A percentile compares a stretch with the other conserved stretches of the same genome.
phyloP scores from a whole-genome alignment of 768 basidiomycete genomes.

The Boletus rufocinnamomeus region DNA sequence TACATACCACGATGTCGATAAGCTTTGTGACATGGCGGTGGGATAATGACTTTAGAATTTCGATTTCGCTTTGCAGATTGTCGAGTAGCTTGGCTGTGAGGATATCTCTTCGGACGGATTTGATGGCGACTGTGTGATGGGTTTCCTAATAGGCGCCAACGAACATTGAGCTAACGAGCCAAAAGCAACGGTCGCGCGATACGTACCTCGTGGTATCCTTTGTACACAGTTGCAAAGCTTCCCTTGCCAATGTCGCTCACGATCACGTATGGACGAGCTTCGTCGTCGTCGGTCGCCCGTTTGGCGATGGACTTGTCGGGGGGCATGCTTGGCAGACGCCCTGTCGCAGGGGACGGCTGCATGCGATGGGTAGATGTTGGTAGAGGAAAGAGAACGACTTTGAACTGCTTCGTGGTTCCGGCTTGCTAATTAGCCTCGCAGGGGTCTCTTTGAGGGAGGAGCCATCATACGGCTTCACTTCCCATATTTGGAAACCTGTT shows the following conservation, averaged over 20 bases:
- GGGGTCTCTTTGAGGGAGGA: conserved; percentile 20
- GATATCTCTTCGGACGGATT: conserved; percentile 87
- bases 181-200: not conserved
- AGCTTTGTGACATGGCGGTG: conserved; percentile 93
- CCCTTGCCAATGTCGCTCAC: conserved; percentile 81
- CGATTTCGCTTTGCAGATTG: conserved; percentile 97
- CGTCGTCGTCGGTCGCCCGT: conserved; percentile 58
- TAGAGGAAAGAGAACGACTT: conserved; percentile 16
- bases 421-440: conserved; percentile 30
- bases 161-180: not conserved
- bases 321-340: conserved; percentile 27
- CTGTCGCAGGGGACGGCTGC: conserved; percentile 22
- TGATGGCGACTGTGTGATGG: conserved; percentile 83
- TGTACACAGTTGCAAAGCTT: conserved; percentile 95
- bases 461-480: conserved; percentile 22
- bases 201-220: conserved; percentile 86
- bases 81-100: conserved; percentile 92
- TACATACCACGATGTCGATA: conserved; percentile 85
- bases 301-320: conserved; percentile 29
- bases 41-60: conserved; percentile 90
- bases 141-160: conserved; percentile 55
- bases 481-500: conserved; percentile 32
- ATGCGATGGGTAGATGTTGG: conserved; percentile 18
- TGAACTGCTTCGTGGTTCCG: conserved; percentile 6
- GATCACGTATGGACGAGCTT: conserved; percentile 76